phyloP scores from a whole-genome alignment of 2,329 filamentous ascomycete genomes.

The Stachybotrys elegans region DNA sequence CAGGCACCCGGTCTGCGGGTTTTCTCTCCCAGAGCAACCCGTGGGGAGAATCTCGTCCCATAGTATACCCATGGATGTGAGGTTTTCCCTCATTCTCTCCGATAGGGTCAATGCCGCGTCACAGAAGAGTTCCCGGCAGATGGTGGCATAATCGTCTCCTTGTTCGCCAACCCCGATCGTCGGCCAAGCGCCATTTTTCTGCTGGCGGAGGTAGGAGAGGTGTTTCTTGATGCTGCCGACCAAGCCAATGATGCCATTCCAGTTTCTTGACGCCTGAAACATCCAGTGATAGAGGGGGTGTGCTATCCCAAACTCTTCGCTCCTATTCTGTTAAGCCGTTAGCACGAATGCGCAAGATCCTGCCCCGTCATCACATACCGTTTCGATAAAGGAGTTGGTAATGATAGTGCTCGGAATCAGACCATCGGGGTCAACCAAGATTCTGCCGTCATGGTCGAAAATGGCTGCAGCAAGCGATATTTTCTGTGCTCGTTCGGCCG shows the following conservation, averaged over 20 bases:
- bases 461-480: conserved; percentile 56
- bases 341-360: conserved; percentile 3
- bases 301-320: conserved; percentile 69
- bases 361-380: conserved; percentile 30
- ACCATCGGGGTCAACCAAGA: conserved; percentile 67
- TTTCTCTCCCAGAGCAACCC: conserved; percentile 27
- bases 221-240: conserved; percentile 70
- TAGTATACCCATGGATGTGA: conserved; percentile 61
- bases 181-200: conserved; percentile 28
- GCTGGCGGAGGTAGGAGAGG: conserved; percentile 40
- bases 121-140: conserved; percentile 82
- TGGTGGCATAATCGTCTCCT: conserved; percentile 65
- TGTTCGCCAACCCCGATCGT: conserved; percentile 54
- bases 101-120: conserved; percentile 72
- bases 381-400: conserved; percentile 69
- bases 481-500: conserved; percentile 56
- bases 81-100: conserved; percentile 54
- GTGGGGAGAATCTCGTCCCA: conserved; percentile 74
- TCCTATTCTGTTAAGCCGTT: conserved; percentile 32
- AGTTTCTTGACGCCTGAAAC: conserved; percentile 74
- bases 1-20: not conserved
- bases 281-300: conserved; percentile 87
- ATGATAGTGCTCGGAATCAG: conserved; percentile 69
- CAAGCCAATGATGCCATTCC: conserved; percentile 62
- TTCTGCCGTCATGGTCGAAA: conserved; percentile 61